Base-by-base conservation (phyloP, 2,329 filamentous ascomycete species). In the Chaetomiaceae sp. region DNA sequence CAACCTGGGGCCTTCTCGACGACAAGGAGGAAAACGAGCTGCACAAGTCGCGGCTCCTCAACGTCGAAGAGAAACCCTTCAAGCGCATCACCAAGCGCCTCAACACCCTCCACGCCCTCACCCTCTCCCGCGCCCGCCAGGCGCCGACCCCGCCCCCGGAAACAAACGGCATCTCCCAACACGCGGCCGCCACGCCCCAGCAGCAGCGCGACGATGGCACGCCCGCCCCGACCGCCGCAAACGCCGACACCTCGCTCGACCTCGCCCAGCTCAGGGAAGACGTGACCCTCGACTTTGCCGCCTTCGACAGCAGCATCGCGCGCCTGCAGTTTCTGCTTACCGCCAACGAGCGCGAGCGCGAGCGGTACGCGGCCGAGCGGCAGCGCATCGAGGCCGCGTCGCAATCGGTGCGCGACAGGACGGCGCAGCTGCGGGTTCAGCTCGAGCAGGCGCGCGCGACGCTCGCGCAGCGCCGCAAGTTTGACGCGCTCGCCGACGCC, bases 61-160 rank as follows among this genome's bases (percentile, higher is more conserved):
- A 89, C 59, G 87, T 96, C 57, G 92, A 97, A 75, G 89, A 95
- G 67, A 91, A 91, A 54, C 90, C 91, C 0, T 96, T 95, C 75
- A 89, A 89, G 69, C 87, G 91, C 56, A 84, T 96, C 55, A 89
- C 88, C 20, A 91, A 91, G 71, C 86, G 88, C 29, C 81, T 97
- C 8, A 78, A 89, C 5, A 79, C 81, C 20, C 81, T 87, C 15
- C 82, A 83, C 50, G 82, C 85, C 19, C 77, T 89, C 27, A 76
- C 87, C 17, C 74, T 77, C 55, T 64, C 69, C 8, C 66, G 64
- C 49, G 75, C 76, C 42, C 77, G 75, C 39, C 77, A 81, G 33
- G 76, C 82, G 5, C 78, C 80, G 17, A 87, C 86, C 2, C 86
- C 87, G 44, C 85, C 86, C 3, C 84, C 85, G 5, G 85, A 89